These are phyloP conservation scores for Aethionema arabicum DNA, from an alignment of 345 rosid genomes.

Conservation along the genomic window DNA sequence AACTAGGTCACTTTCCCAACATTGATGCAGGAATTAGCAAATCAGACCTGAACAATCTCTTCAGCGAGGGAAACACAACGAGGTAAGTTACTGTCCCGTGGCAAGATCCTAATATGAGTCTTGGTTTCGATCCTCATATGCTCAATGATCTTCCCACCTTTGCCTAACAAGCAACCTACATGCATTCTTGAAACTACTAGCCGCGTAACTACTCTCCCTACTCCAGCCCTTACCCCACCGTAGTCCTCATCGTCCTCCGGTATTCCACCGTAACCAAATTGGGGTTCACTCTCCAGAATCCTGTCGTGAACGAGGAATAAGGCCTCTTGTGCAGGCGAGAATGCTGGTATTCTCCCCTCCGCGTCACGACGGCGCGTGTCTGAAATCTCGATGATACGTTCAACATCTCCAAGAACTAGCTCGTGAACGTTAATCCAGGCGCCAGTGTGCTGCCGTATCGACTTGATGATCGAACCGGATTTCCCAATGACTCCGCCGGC, in stretches of 20 bases:
- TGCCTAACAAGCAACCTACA: conserved; percentile 96
- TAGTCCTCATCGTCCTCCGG: conserved; percentile 58
- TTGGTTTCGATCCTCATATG: conserved; percentile 99
- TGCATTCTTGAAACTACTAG: conserved; percentile 90
- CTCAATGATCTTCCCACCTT: conserved; percentile 97
- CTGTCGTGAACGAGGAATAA: conserved; percentile 77
- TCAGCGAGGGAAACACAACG: conserved; percentile 79
- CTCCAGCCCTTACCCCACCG: conserved; percentile 48
- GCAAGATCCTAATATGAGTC: conserved; percentile 98
- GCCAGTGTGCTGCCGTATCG: conserved; percentile 89
- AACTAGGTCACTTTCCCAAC: background rate
- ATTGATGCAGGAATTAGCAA: background rate
- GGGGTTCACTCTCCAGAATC: conserved; percentile 78
- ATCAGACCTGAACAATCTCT: conserved; percentile 94
- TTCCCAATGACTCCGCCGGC: conserved; percentile 99
- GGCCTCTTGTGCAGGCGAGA: conserved; percentile 98
- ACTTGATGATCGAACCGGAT: conserved; percentile 89
- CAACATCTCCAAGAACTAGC: conserved; percentile 82
- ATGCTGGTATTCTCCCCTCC: conserved; percentile 86
- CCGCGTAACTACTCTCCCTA: conserved; percentile 73
- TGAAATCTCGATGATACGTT: conserved; percentile 93
- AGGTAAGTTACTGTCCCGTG: conserved; percentile 84
- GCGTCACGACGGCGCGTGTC: conserved; percentile 94
- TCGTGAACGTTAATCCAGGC: conserved; percentile 99
- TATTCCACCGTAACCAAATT: conserved; percentile 47